Evolutionary conservation across 345 rosid genomes (phyloP), one percentile per base, ranked within the genome.

Genomic region (Eucalyptus marginata): DNA sequence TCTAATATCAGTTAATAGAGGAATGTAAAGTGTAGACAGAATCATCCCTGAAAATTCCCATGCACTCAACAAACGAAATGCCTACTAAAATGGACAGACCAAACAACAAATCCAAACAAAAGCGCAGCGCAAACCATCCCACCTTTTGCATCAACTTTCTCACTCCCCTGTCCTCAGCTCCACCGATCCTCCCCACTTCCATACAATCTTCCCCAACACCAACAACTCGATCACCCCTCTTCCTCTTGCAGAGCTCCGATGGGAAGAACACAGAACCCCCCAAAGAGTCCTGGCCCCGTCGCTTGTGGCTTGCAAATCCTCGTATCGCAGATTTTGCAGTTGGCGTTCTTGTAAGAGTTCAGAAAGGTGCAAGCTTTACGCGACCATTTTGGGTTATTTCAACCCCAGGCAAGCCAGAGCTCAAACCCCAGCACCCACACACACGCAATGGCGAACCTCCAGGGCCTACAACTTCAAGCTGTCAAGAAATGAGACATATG

Each of bases 281-380:
- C 36, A 36, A 36, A 36, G 40, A 36, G 40, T 36, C 40, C 40
- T 36, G 40, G 40, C 40, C 12, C 49, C 52, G 49, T 33, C 89
- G n/a, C 22, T 51, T 9, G 7, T 51, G 54, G 22, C 54, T 51
- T 0, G 54, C 54, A 51, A 51, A 51, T 51, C 54, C 54, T 51
- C 52, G 52, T 92, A 83, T 93, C 94, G 56, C 99, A 98, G 66
- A 36, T 36, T 36, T 93, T 96, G 90, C 98, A 97, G 91, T 43
- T 85, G 46, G 92, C 84, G 89, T 93, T 97, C 91, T 92, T 94
- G 91, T 92, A 96, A 13, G 95, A 92, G 93, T 98, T 97, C 88
- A 95, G 88, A 90, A 95, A 96, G 89, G 99, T 97, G 54, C 99
- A 96, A 31, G 95, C 96, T 90, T 95, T 97, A 94, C 99, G 95